Base-by-base conservation (phyloP, 257 asterid genomes). In the Petrea volubilis region DNA sequence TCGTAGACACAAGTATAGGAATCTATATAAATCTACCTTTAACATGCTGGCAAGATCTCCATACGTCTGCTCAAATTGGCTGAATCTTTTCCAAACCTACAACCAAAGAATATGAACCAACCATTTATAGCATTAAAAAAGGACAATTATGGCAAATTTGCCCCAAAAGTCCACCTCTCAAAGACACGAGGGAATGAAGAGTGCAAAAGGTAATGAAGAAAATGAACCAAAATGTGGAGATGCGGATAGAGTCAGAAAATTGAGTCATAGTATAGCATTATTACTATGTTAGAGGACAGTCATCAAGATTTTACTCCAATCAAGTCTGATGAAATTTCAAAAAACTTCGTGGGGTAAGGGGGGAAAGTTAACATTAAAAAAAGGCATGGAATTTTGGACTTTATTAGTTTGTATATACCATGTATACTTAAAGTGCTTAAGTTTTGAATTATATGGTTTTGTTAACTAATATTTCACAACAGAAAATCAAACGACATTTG, bases 1-100 rank as follows among this genome's bases (percentile, higher is more conserved):
- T 31, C 44, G n/a, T 24, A 25, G 27, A 69, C 44, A 23, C 18
- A 66, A 73, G 68, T 60, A 68, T 43, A 64, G 14, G 56, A 47
- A 38, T 58, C 24, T 24, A 28, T 55, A 15, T 58, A 49, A 76
- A 55, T 40, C 46, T 81, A 95, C 98, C 97, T 92, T 95, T 72
- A 95, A 81, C 93, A 95, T 90, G 86, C 98, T 95, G 64, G 96
- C 64, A 78, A 91, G 98, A 85, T 95, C 99, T 69, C 99, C 99
- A 84, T 92, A 95, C 3, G 86, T 90, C 85, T 92, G 97, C 90
- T 95, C 99, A 52, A 95, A 95, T 71, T 90, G 88, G 36, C 75
- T 38, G 71, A 92, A 95, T 78, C 88, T 84, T 78, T 92, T 92
- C 99, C 99, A 95, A 61, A 95, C 96, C 99, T 91, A 77, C 78